Evolutionary conservation across 352 stramenopile genomes (phyloP).

Genomic region (Phytophthora sp.): DNA sequence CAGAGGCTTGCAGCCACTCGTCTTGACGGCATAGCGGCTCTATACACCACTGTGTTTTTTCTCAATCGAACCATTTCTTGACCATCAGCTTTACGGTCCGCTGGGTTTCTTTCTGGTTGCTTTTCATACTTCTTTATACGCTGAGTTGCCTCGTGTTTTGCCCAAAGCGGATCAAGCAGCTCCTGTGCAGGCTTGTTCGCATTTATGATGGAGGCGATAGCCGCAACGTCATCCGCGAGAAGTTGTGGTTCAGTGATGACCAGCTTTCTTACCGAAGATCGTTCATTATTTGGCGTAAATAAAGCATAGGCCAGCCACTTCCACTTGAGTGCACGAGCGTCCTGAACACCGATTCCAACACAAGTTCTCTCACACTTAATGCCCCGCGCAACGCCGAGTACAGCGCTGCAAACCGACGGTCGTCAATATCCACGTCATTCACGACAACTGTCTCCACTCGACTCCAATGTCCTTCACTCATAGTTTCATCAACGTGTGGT

Average conservation of each 20-base stretch:
- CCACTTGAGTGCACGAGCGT: constrained; percentile 33
- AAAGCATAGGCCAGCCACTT: constrained; percentile 38
- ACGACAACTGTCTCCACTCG: constrained; percentile 28
- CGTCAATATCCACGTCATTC: constrained; percentile 34
- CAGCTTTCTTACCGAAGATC: constrained; percentile 23
- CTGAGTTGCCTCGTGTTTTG: constrained; percentile 30
- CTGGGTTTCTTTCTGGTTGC: neutral
- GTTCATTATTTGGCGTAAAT: constrained; percentile 1
- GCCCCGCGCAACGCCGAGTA: constrained; percentile 30
- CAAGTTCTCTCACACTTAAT: constrained; percentile 19
- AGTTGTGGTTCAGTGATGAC: constrained; percentile 27
- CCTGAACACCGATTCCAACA: constrained; percentile 34
- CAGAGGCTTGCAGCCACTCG: constrained; percentile 42
- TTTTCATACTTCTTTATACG: constrained; percentile 10
- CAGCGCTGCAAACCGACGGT: constrained; percentile 36
- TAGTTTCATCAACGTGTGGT: neutral
- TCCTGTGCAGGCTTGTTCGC: constrained; percentile 28
- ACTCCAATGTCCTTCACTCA: neutral
- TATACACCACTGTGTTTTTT: constrained; percentile 34
- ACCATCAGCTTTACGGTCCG: neutral
- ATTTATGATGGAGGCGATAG: constrained; percentile 30
- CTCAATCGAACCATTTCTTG: constrained; percentile 26
- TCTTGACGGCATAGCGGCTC: constrained; percentile 40
- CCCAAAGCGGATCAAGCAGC: constrained; percentile 43
- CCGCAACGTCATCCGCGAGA: constrained; percentile 30